Base-by-base conservation (phyloP, 768 basidiomycete species). In the Mycena epipterygia region DNA sequence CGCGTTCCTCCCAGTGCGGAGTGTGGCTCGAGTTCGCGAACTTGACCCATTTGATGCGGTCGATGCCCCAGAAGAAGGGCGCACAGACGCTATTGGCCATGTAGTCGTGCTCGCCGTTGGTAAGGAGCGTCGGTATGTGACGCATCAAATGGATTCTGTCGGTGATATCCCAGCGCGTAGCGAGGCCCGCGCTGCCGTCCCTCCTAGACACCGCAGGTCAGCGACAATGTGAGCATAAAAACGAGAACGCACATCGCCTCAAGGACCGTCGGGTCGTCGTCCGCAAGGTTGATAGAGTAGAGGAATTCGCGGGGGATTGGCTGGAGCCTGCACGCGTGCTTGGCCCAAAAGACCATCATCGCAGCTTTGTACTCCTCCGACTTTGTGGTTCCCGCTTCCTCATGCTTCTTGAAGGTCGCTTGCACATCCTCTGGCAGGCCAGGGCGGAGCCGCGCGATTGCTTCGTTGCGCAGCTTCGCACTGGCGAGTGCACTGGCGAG, bases 241-340 rank as follows among this genome's bases (percentile, higher is more conserved):
- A 52, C 2, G 30, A 8, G 30, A 52, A 5, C 46, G 48, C 51
- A 87, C 88, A 89, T 87, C 2, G 85, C 84, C 42, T 74, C 65
- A 57, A 84, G 85, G 8, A 88, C 87, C 0, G 88, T 89, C 5
- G 84, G 79, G 62, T 89, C 88, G 44, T 83, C 48, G 6, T 81
- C 82, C 8, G 83, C 52, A 70, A 74, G 77, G 21, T 67, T 78
- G 56, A 88, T 78, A 29, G 81, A 67, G 39, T 71, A 66, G 7
- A 73, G 17, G 7, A 89, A 74, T 11, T 82, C 77, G 42, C 80
- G 65, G 0, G 90, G 89, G 77, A 81, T 80, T 0, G 88, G 87
- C 39, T 86, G 73, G 11, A 86, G 6, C 29, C 81, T 78, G 74
- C 88, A 90, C 13, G 86, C 30, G 70, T 86, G 83, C 19, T 77